Evolutionary conservation across 345 rosid species (phyloP), one percentile per base, ranked within the genome.

Genomic region (Turnera subulata): DNA sequence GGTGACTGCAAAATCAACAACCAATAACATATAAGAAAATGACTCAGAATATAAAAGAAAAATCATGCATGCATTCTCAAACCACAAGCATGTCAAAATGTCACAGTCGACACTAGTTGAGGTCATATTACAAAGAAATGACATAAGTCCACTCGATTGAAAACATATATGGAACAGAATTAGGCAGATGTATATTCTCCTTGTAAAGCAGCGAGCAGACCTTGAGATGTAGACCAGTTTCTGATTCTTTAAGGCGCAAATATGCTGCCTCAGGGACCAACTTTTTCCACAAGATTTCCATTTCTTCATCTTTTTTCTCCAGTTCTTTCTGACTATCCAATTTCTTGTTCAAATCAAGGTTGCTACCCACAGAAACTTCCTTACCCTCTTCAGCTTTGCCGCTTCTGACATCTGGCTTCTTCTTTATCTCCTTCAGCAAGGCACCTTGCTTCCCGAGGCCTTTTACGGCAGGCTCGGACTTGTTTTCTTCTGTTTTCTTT

Each of bases 381-480:
- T 72, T 89, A 29, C 78, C 78, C 47, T 68, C 80, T 62, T 88
- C 98, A 64, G 58, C 60, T 73, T 84, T 89, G 79, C 65, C 62
- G 55, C 67, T 74, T 78, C 68, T 82, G 68, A 53, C 80, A 78
- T 89, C 89, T n/a, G 67, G 71, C 72, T 79, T 93, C 80, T 78
- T 93, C 79, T 83, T 93, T 16, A 93, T 80, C 64, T 89, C 97
- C 84, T 82, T 89, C 6, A 93, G 78, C 69, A 89, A 74, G 53
- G 82, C 94, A 55, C 97, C 94, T 76, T 83, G 99, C 84, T 93
- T 93, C 58, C 97, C 97, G 47, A 93, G 96, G 73, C 99, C 99
- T 84, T 85, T 87, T 42, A 93, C 91, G 53, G 88, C 80, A 51
- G 92, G 82, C 69, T 87, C 91, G 53, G 76, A 80, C 82, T 85